Evolutionary conservation across 306 rosid genomes (phyloP), one percentile per base, ranked within the genome.

Genomic region (Pterocarpus macrocarpus): DNA sequence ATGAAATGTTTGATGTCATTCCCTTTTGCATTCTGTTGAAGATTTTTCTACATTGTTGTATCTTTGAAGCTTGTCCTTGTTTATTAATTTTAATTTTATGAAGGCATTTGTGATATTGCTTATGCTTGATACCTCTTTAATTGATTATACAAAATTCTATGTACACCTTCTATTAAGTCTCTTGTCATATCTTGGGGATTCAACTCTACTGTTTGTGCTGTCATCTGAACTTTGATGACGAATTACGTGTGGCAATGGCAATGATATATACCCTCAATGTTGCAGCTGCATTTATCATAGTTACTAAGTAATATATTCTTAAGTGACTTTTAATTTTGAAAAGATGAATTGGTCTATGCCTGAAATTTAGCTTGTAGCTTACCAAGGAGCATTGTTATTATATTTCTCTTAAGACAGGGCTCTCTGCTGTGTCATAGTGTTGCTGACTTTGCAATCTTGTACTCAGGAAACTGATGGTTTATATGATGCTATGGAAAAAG

Each of bases 391-490:
- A 84, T 72, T 81, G 83, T 41, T 75, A 89, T 87, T 87, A 89
- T 81, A 86, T 88, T 81, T 81, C 81, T 86, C 84, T 43, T 75
- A 88, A 90, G 89, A 85, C 92, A 87, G 88, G 90, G 91, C 87
- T 79, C 85, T 89, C 47, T 90, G 93, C 86, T 89, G 85, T 87
- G 90, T 88, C 81, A 83, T 85, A 86, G 82, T 84, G 88, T 92
- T 81, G 87, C 94, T 96, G 91, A 96, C 91, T 89, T 90, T 90
- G 89, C 97, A 90, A 87, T 96, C 89, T 90, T 90, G 92, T 94
- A 92, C 87, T 88, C 98, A 96, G 99, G 99, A 96, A 87, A 88
- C 97, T 70, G 92, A 85, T 88, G 98, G 87, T 77, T 86, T 96
- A 85, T 86, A 82, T 81, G 91, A 91, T 68, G 98, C 98, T 69